phyloP scores from a whole-genome alignment of 495 filamentous ascomycete species.

The Trichocladium antarcticum region DNA sequence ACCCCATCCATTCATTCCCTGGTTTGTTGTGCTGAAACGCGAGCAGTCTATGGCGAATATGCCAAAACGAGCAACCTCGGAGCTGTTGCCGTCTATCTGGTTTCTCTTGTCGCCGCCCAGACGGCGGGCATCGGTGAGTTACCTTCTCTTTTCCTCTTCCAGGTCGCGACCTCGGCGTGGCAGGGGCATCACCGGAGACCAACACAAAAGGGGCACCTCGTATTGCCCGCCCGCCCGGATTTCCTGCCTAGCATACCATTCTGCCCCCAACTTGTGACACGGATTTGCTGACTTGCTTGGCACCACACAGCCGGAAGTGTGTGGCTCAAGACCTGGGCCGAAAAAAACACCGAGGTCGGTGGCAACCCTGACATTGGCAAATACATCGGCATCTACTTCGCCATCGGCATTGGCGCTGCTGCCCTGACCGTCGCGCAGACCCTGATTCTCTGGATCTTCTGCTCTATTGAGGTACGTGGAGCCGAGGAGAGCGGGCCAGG shows the following conservation, averaged over 20 bases:
- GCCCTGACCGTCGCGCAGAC: constrained; percentile 82
- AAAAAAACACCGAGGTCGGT: constrained; percentile 55
- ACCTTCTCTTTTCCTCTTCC: constrained; percentile 11
- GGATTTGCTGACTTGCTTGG: constrained; percentile 1
- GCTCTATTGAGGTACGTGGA: constrained; percentile 76
- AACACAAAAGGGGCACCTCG: neutral
- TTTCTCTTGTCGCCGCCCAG: constrained; percentile 68
- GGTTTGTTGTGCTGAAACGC: constrained; percentile 15
- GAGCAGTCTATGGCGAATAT: constrained; percentile 65
- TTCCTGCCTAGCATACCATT: neutral
- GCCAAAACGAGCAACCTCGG: constrained; percentile 84
- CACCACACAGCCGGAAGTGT: constrained; percentile 48
- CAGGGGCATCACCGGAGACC: neutral
- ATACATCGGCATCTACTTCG: constrained; percentile 90
- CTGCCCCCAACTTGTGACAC: neutral
- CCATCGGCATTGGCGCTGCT: constrained; percentile 82
- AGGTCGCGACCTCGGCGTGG: too few species aligned
- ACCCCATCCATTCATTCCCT: neutral
- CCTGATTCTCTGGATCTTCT: constrained; percentile 96
- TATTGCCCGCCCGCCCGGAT: neutral
- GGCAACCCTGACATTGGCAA: constrained; percentile 67
- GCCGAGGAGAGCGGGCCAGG: neutral
- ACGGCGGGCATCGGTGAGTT: constrained; percentile 55
- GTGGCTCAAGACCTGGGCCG: constrained; percentile 92
- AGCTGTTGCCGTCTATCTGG: constrained; percentile 71